Percentiles rank a stretch among this genome's conserved stretches.
Conservation (phyloP, 2,329 filamentous ascomycete genomes). For the Colletotrichum lindemuthianum region DNA sequence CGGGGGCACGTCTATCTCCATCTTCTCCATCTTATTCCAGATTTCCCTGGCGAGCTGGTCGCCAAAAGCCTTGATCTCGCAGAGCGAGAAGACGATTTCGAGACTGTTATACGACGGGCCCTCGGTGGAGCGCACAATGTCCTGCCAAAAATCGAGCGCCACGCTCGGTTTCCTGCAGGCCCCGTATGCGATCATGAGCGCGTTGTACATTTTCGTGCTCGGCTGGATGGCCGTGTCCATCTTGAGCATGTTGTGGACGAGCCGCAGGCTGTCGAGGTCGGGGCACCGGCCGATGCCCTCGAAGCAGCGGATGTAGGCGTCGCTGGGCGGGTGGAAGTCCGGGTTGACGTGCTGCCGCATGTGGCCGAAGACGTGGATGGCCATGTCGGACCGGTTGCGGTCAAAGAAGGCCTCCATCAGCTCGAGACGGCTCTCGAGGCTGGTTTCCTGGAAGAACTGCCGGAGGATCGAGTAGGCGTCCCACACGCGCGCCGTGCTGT, state of each 20-base stretch:
- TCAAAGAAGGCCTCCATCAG: conserved; percentile 87
- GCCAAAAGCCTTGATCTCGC: conserved; percentile 70
- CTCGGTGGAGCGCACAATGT: conserved; percentile 85
- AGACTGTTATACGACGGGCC: conserved; percentile 86
- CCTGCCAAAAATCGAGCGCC: conserved; percentile 83
- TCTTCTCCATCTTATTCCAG: conserved; percentile 75
- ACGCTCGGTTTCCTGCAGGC: conserved; percentile 72
- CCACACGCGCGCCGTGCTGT: conserved; percentile 72
- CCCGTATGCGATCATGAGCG: conserved; percentile 87
- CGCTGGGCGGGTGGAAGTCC: conserved; percentile 71
- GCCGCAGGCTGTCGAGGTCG: conserved; percentile 67
- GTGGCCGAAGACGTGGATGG: conserved; percentile 86
- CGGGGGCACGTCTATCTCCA: conserved; percentile 82
- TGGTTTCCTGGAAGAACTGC: conserved; percentile 73
- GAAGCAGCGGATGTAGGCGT: conserved; percentile 83
- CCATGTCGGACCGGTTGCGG: conserved; percentile 84
- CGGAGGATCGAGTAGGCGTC: conserved; percentile 72
- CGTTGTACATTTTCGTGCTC: conserved; percentile 81
- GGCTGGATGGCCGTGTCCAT: conserved; percentile 85
- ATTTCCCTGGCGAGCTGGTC: conserved; percentile 71
- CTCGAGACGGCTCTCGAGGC: conserved; percentile 70
- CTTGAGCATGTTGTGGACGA: conserved; percentile 93
- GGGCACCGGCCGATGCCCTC: conserved; percentile 73
- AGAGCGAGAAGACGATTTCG: conserved; percentile 81
- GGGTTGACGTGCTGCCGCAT: conserved; percentile 83